phyloP scores from a whole-genome alignment of 768 basidiomycete genomes.

The Tremella mesenterica region DNA sequence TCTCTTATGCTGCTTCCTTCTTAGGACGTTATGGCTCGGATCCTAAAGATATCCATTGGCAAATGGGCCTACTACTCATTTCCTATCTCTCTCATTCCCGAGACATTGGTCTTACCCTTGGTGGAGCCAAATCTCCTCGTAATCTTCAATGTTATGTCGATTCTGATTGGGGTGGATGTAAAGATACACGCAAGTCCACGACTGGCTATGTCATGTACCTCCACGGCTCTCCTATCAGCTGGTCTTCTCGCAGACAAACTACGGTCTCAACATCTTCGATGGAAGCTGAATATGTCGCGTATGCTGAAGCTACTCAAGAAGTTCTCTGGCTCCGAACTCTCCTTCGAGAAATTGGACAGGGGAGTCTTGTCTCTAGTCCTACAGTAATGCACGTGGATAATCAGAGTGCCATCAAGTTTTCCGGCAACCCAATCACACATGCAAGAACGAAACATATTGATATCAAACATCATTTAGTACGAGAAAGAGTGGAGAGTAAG shows the following conservation, averaged over 20 bases:
- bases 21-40: constrained; percentile 20
- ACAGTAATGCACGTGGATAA: constrained; percentile 36
- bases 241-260: constrained; percentile 48
- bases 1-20: constrained; percentile 2
- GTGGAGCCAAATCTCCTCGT: constrained; percentile 16
- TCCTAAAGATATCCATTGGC: constrained; percentile 39
- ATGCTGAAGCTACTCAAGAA: constrained; percentile 43
- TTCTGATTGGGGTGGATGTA: constrained; percentile 38
- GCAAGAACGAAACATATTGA: no score
- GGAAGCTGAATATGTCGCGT: constrained; percentile 50
- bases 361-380: not conserved
- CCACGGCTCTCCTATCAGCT: constrained; percentile 45
- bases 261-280: constrained; percentile 46
- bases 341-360: constrained; percentile 12
- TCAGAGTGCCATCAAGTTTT: no score
- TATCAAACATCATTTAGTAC: no score
- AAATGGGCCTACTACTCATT: not conserved
- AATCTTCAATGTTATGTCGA: constrained; percentile 23
- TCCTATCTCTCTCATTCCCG: constrained; percentile 16
- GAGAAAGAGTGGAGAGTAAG: no score
- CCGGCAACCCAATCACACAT: no score
- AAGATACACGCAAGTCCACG: constrained; percentile 40
- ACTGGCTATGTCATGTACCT: no score
- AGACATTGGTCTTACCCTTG: constrained; percentile 45
- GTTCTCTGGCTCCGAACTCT: constrained; percentile 43